Percentiles rank a stretch among this genome's conserved stretches.
These are phyloP conservation scores for Pyrenopolyporus hunteri DNA, from an alignment of 495 filamentous ascomycete species.

Conservation along the genomic window DNA sequence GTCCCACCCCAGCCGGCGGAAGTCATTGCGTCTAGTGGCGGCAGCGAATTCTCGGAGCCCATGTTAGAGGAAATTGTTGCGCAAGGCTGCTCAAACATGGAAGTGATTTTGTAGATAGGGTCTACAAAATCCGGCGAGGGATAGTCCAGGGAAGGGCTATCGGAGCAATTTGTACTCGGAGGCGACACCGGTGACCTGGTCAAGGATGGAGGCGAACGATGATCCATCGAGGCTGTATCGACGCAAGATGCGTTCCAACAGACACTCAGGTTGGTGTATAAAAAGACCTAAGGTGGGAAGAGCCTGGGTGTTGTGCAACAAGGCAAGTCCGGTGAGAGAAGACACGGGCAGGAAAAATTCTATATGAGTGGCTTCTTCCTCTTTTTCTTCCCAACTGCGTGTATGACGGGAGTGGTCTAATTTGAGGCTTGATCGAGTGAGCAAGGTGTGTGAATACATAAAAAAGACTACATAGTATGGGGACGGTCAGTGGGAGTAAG, in stretches of 20 bases:
- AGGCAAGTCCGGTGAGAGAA: conserved; percentile 19
- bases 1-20: conserved; percentile 51
- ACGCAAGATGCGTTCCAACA: conserved; percentile 37
- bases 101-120: conserved; percentile 55
- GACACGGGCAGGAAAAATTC: no score
- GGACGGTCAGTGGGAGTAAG: conserved; percentile 31
- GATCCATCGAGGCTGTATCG: conserved; percentile 50
- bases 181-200: conserved; percentile 56
- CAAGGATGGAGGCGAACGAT: conserved; percentile 56
- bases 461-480: conserved; percentile 32
- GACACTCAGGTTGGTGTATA: conserved; percentile 29
- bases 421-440: conserved; percentile 27
- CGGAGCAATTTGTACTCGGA: conserved; percentile 56
- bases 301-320: conserved; percentile 20
- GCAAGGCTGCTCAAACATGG: conserved; percentile 52
- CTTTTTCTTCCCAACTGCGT: conserved; percentile 20
- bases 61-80: conserved; percentile 47
- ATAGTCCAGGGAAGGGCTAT: conserved; percentile 54
- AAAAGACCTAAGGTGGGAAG: conserved; percentile 17
- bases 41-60: conserved; percentile 50
- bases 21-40: conserved; percentile 51
- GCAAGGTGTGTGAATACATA: conserved; percentile 32
- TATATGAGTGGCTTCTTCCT: conserved; percentile 20
- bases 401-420: conserved; percentile 14
- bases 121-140: conserved; percentile 52